phyloP scores from a whole-genome alignment of 2,329 filamentous ascomycete genomes.

The Chaetomium sp. region DNA sequence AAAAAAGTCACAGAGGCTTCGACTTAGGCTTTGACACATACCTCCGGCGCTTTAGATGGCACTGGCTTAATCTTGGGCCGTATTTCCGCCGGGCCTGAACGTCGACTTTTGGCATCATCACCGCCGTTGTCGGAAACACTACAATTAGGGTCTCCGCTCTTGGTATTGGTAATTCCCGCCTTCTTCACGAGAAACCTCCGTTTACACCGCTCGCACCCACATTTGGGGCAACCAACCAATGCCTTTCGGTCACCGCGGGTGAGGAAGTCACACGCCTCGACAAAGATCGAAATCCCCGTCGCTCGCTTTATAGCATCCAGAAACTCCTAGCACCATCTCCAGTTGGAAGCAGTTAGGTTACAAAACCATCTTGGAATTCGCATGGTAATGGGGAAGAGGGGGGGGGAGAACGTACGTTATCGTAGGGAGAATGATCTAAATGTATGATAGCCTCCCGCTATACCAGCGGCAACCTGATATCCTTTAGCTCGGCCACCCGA shows the following conservation, averaged over 20 bases:
- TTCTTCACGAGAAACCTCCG: neutral
- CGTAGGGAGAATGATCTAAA: constrained; percentile 15
- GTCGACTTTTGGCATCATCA: no score
- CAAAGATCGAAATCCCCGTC: constrained; percentile 1
- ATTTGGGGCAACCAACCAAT: neutral
- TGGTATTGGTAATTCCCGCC: no score
- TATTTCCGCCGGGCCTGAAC: no score
- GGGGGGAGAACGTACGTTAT: constrained; percentile 11
- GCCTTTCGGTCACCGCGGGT: neutral
- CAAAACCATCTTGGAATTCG: neutral
- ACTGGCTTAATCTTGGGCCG: no score
- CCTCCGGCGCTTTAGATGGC: no score
- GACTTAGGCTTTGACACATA: no score
- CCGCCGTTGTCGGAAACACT: no score
- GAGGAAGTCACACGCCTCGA: constrained; percentile 1
- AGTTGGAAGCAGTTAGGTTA: neutral
- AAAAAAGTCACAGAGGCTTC: no score
- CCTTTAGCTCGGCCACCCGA: constrained; percentile 7
- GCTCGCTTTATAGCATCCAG: neutral
- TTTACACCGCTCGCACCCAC: constrained; percentile 1
- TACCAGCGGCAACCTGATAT: neutral
- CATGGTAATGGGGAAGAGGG: neutral
- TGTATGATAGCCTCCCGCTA: constrained; percentile 2
- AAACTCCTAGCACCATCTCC: constrained; percentile 10
- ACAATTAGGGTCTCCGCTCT: no score